Evolutionary conservation across 2,329 filamentous ascomycete species (phyloP).

Genomic region (Alternaria sp.): DNA sequence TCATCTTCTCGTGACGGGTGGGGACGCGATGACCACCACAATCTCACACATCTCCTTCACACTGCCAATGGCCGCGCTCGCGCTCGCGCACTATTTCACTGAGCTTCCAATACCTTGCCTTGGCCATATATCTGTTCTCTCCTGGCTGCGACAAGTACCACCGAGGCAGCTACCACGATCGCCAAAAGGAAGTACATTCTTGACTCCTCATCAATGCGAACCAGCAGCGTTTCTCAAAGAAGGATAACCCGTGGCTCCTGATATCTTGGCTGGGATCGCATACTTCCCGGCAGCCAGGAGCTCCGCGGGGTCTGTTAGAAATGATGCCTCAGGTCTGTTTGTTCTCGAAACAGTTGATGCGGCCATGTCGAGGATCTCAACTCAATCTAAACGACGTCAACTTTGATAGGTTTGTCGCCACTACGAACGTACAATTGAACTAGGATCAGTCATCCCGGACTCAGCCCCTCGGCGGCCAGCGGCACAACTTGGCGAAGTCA

Average conservation of each 20-base stretch:
- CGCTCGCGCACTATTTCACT: not conserved
- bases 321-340: conserved; percentile 11
- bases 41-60: not conserved
- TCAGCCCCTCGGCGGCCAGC: conserved; percentile 8
- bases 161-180: conserved; percentile 5
- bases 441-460: not conserved
- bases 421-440: not conserved
- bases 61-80: not conserved
- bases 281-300: not conserved
- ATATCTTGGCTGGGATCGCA: not conserved
- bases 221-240: not conserved
- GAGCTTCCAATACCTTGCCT: not conserved
- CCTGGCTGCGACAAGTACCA: conserved; percentile 3
- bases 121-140: not conserved
- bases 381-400: not conserved
- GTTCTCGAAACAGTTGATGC: conserved; percentile 11
- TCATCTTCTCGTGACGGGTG: not conserved
- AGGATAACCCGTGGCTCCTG: not conserved
- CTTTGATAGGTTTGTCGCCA: not conserved
- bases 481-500: conserved; percentile 12
- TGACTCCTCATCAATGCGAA: conserved; percentile 9
- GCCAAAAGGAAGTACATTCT: not conserved
- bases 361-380: conserved; percentile 1
- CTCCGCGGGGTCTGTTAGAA: not conserved
- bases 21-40: not conserved